phyloP scores from a whole-genome alignment of 306 rosid genomes.

The Ammopiptanthus mongolicus region DNA sequence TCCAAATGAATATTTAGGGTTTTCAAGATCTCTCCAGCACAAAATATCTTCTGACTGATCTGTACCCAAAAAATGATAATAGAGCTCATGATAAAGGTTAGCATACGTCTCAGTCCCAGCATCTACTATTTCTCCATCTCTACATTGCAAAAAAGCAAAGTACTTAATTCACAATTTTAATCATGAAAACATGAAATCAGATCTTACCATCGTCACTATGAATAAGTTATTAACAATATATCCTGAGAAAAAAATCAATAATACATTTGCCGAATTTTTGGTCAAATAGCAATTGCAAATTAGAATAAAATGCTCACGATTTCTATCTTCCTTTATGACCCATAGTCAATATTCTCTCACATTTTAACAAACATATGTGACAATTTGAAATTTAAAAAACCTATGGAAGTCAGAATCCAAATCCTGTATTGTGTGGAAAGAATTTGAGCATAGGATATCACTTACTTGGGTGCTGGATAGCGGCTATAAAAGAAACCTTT shows the following conservation, averaged over 20 bases:
- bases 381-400: background rate
- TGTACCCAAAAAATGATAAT: slow-evolving; percentile 83
- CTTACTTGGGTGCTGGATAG: slow-evolving; percentile 94
- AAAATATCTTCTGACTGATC: slow-evolving; percentile 82
- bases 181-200: background rate
- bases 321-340: background rate
- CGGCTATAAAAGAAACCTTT: slow-evolving; percentile 93
- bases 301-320: background rate
- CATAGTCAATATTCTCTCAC: background rate
- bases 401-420: background rate
- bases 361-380: background rate
- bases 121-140: slow-evolving; percentile 63
- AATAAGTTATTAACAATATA: background rate
- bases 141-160: slow-evolving; percentile 33
- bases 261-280: background rate
- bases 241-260: background rate
- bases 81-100: slow-evolving; percentile 74
- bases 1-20: slow-evolving; percentile 62
- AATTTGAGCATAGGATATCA: slow-evolving; percentile 7
- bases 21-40: slow-evolving; percentile 83
- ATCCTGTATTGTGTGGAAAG: background rate
- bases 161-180: slow-evolving; percentile 6
- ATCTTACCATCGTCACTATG: background rate
- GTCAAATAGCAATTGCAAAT: slow-evolving; percentile 7
- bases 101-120: slow-evolving; percentile 92